These are phyloP conservation scores for Neurospora tetrasperma DNA, from an alignment of 495 filamentous ascomycete genomes.

Conservation along the genomic window DNA sequence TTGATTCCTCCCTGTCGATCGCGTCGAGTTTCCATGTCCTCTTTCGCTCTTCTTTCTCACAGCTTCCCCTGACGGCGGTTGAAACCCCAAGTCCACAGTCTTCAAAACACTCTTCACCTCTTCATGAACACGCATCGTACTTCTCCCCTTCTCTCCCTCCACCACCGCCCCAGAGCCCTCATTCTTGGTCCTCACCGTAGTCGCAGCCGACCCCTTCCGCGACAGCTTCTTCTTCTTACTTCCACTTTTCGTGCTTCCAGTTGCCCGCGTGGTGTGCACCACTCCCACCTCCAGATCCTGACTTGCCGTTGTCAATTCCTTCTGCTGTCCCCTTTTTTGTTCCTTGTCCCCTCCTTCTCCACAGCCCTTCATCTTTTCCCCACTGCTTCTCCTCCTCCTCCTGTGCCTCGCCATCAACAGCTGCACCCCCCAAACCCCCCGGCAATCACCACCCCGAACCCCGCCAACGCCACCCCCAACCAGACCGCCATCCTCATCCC, in stretches of 20 bases:
- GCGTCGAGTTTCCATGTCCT: no score
- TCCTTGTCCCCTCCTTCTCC: no score
- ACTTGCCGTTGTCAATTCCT: not conserved
- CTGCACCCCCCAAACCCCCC: slow-evolving; percentile 9
- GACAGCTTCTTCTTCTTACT: no score
- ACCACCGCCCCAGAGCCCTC: not conserved
- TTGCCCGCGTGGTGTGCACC: no score
- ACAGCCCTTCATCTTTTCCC: not conserved
- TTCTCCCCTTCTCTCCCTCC: not conserved
- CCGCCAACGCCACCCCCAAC: slow-evolving; percentile 42
- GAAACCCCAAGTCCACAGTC: no score
- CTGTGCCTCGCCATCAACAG: not conserved
- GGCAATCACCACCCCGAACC: slow-evolving; percentile 30
- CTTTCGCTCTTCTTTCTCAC: no score
- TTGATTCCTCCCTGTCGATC: no score
- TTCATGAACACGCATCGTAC: not conserved
- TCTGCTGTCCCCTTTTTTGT: not conserved
- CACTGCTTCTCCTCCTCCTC: not conserved
- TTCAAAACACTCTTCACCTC: not conserved
- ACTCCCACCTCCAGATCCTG: not conserved
- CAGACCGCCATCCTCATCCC: slow-evolving; percentile 50
- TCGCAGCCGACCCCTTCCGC: not conserved
- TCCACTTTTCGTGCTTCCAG: not conserved
- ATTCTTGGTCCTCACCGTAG: not conserved
- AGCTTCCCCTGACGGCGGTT: no score